A percentile compares a stretch with the other conserved stretches of the same genome.
Evolutionary conservation across 2,329 filamentous ascomycete genomes (phyloP).

Genomic region (Beauveria australis): DNA sequence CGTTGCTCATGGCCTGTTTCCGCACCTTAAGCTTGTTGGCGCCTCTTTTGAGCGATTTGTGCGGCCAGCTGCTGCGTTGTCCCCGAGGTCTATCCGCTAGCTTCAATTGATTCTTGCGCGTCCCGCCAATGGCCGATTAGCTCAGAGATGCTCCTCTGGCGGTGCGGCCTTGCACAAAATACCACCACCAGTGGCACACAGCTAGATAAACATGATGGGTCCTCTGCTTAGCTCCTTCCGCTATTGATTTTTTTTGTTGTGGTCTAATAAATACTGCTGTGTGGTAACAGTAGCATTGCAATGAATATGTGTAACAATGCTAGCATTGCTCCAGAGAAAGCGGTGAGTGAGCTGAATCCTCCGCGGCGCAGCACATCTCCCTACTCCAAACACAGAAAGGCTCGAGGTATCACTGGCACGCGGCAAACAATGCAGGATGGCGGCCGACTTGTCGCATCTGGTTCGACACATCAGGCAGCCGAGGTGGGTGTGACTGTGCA

Average conservation of each 20-base stretch:
- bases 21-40: not conserved
- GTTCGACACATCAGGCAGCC: not conserved
- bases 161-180: not conserved
- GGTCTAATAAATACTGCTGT: not conserved
- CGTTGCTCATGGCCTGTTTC: not conserved
- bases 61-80: not conserved
- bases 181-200: not conserved
- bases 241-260: not conserved
- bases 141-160: not conserved
- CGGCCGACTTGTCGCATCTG: not conserved
- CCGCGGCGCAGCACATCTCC: not conserved
- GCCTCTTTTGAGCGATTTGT: constrained; percentile 3
- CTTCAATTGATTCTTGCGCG: not conserved
- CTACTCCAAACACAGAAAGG: not conserved
- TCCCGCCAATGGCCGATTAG: constrained; percentile 1
- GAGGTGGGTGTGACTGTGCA: not conserved
- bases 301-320: not conserved
- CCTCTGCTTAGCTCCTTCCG: not conserved
- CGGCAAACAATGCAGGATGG: not conserved
- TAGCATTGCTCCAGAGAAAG: not conserved
- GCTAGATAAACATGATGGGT: not conserved
- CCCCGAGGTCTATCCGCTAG: constrained; percentile 4
- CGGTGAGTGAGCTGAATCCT: constrained; percentile 1
- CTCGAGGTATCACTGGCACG: not conserved
- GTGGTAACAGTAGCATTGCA: not conserved